Evolutionary conservation across 2,329 filamentous ascomycete genomes (phyloP).

Genomic region (Sarocladium kiliense): DNA sequence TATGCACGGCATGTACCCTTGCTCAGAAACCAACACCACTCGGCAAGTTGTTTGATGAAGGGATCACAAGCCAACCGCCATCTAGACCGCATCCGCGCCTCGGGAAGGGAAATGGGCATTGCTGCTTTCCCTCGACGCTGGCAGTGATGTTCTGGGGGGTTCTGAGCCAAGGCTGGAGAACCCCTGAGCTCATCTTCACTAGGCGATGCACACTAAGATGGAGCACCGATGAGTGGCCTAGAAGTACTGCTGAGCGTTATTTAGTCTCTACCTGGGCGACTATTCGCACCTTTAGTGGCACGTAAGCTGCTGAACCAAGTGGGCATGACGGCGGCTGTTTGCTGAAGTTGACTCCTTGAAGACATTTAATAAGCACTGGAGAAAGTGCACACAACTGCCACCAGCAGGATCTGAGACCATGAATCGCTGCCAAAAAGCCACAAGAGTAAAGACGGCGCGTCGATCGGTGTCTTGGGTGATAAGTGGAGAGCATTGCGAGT

Average conservation of each 20-base stretch:
- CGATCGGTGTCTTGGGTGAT: background rate
- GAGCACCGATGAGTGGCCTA: background rate
- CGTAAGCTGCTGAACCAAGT: no score
- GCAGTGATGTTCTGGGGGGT: background rate
- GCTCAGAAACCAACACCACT: no score
- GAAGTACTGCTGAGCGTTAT: background rate
- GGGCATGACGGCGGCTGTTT: no score
- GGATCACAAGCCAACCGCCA: no score
- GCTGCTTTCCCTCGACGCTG: no score
- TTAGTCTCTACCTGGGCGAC: background rate
- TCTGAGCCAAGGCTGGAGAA: background rate
- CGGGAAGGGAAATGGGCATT: no score
- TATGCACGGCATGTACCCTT: no score
- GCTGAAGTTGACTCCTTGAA: background rate
- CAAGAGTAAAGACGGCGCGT: background rate
- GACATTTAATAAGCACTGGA: background rate
- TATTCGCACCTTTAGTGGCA: no score
- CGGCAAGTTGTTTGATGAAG: no score
- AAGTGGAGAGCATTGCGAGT: background rate
- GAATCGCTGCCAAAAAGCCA: background rate
- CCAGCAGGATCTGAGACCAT: background rate
- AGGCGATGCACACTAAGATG: background rate
- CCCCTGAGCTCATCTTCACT: slow-evolving; percentile 2
- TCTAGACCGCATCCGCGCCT: no score
- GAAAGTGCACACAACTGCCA: no score